A percentile compares a stretch with the other conserved stretches of the same genome.
Evolutionary conservation across 768 basidiomycete genomes (phyloP).

Genomic region (Tricholoma saponaceum): DNA sequence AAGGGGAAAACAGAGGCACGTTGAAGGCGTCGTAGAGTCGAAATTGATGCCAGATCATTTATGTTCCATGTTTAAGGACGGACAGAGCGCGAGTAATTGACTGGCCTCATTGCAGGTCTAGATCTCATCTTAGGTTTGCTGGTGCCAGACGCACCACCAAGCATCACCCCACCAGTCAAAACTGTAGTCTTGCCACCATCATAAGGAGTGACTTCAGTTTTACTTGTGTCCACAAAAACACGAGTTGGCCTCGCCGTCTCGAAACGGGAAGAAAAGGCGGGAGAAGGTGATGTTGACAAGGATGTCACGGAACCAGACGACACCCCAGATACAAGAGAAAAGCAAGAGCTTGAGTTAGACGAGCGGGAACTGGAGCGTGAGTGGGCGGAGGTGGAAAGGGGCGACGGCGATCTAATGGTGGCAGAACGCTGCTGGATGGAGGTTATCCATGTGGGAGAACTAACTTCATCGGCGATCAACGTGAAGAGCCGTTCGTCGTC

Average conservation of each 20-base stretch:
- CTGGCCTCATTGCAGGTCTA: constrained; percentile 27
- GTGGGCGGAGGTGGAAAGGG: constrained; percentile 57
- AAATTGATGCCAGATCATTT: constrained; percentile 10
- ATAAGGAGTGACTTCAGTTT: constrained; percentile 79
- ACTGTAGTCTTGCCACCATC: constrained; percentile 88
- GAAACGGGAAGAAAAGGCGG: constrained; percentile 48
- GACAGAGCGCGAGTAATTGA: constrained; percentile 54
- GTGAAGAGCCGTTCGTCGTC: constrained; percentile 72
- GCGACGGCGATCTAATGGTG: constrained; percentile 50
- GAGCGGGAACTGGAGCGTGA: constrained; percentile 72
- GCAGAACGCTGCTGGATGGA: constrained; percentile 60
- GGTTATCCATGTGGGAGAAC: constrained; percentile 64
- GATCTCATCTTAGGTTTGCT: constrained; percentile 20
- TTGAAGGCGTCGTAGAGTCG: constrained; percentile 10
- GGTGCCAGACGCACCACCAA: constrained; percentile 44
- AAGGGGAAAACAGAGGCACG: constrained; percentile 9
- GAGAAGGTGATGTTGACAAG: constrained; percentile 31
- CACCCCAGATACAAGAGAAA: constrained; percentile 52
- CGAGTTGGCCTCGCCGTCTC: constrained; percentile 66
- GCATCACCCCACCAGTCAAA: constrained; percentile 85
- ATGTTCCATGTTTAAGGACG: constrained; percentile 43
- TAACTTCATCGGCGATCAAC: constrained; percentile 69
- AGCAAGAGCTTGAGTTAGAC: constrained; percentile 62
- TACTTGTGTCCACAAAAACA: constrained; percentile 71
- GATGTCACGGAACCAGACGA: constrained; percentile 45